Evolutionary conservation across 257 asterid genomes (phyloP), one percentile per base, ranked within the genome.

Genomic region (Apocynum venetum): DNA sequence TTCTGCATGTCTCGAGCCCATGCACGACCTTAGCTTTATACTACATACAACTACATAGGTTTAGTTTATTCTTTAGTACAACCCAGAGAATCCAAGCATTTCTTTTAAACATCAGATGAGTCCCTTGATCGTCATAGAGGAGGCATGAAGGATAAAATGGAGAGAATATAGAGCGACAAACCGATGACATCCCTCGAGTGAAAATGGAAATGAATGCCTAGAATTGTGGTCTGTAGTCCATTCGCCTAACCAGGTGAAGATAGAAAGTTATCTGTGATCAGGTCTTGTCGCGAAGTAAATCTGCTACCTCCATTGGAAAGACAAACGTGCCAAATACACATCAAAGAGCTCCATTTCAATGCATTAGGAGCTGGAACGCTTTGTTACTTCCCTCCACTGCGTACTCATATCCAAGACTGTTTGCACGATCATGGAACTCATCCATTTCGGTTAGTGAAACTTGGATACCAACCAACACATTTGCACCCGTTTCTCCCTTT

Each of bases 401-500:
- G 72, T 87, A 95, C 76, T 88, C 94, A 20, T 86, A 95, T 12
- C 99, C 98, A 48, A 95, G 94, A 77, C 81, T 83, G 67, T 87
- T 77, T 9, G 97, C 97, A 48, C 91, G 88, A 60, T 66, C 70
- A 65, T 71, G 79, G 78, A 95, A 95, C 87, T 91, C 97, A 9
- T 83, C 88, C 87, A 88, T 83, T 86, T 93, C 99, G 36, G 66
- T 48, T 40, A 20, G 69, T 61, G 92, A 83, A 72, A 95, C 94
- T 88, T 93, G 99, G 83, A 95, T 91, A 43, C 97, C 97, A 44
- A 95, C 98, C 74, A 95, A 78, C 86, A 96, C 99, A 80, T 93
- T 96, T 76, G 99, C 99, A 38, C 98, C 99, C 4, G 93, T 86
- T 77, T 88, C 98, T 59, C 99, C 99, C 99, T 95, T 41, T 57